Percentiles rank a stretch among this genome's conserved stretches.
These are phyloP conservation scores for Suhomyces panamericanus DNA, from an alignment of 1,139 yeast species.

Conservation along the genomic window DNA sequence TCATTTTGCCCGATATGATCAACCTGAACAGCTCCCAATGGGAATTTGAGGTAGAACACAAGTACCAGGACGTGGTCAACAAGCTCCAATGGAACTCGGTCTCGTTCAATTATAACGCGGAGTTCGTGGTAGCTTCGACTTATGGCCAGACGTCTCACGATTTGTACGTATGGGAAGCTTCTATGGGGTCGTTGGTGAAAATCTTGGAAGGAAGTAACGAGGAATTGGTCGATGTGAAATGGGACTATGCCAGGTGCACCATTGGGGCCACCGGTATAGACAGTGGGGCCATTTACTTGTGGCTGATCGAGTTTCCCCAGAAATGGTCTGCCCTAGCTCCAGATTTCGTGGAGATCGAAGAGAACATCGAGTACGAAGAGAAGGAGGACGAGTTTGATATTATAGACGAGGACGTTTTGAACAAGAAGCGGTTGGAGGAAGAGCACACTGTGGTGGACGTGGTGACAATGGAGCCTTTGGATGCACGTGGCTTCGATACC, in stretches of 20 bases:
- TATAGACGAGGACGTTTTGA: slow-evolving; percentile 62
- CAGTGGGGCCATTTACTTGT: slow-evolving; percentile 76
- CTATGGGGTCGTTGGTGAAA: slow-evolving; percentile 81
- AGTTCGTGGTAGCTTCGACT: slow-evolving; percentile 84
- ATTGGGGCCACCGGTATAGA: slow-evolving; percentile 90
- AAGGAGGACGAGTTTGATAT: slow-evolving; percentile 92
- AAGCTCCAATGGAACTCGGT: slow-evolving; percentile 87
- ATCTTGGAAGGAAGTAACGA: slow-evolving; percentile 93
- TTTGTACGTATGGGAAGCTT: slow-evolving; percentile 90
- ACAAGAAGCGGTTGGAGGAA: slow-evolving; percentile 60
- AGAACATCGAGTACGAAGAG: slow-evolving; percentile 84
- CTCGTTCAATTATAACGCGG: slow-evolving; percentile 74
- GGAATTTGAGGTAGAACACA: slow-evolving; percentile 69
- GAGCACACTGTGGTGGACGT: slow-evolving; percentile 75
- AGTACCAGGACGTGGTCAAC: slow-evolving; percentile 89
- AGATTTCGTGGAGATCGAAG: slow-evolving; percentile 93
- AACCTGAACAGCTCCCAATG: slow-evolving; percentile 35
- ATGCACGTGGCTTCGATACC: slow-evolving; percentile 66
- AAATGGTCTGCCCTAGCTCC: slow-evolving; percentile 98
- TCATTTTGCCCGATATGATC: slow-evolving; percentile 52
- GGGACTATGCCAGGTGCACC: slow-evolving; percentile 76
- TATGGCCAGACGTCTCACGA: slow-evolving; percentile 86
- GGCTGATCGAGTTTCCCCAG: slow-evolving; percentile 85
- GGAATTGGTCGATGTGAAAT: slow-evolving; percentile 76
- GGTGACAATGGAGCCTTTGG: slow-evolving; percentile 56